Evolutionary conservation across 495 filamentous ascomycete species (phyloP).

Genomic region (Penicillium maclennaniae): DNA sequence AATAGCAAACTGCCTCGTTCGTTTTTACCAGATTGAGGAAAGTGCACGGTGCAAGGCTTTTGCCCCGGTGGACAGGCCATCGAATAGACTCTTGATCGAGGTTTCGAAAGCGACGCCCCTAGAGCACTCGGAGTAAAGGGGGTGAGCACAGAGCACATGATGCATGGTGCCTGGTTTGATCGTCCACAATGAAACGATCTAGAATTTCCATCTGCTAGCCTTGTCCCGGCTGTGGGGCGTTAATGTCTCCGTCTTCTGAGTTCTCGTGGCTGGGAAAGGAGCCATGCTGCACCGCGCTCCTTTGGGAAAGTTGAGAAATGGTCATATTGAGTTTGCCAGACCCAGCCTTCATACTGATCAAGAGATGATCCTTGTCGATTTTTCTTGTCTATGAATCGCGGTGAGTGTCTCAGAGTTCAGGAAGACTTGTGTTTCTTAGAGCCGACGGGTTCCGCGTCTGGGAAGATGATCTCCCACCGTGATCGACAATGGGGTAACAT

Average conservation of each 20-base stretch:
- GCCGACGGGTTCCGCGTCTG: constrained; percentile 5
- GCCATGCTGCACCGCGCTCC: constrained; percentile 12
- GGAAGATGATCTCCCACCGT: constrained; percentile 2
- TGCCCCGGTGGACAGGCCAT: background rate
- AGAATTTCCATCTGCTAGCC: constrained; percentile 27
- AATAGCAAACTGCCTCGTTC: constrained; percentile 2
- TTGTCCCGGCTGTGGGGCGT: constrained; percentile 11
- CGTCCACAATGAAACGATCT: constrained; percentile 40
- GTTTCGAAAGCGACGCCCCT: constrained; percentile 16
- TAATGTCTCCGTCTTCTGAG: background rate
- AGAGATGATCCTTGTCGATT: constrained; percentile 4
- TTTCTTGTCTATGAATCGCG: background rate
- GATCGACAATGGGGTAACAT: constrained; percentile 9
- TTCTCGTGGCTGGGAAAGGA: constrained; percentile 9
- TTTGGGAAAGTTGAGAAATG: constrained; percentile 9
- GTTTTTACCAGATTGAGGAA: constrained; percentile 3
- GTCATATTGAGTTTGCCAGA: background rate
- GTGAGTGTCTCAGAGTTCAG: background rate
- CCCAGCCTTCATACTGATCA: background rate
- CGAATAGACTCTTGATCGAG: constrained; percentile 13
- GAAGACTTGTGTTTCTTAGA: background rate
- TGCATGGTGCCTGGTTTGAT: constrained; percentile 31
- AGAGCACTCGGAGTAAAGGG: background rate
- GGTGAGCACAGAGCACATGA: constrained; percentile 15
- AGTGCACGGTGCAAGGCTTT: background rate